phyloP scores from a whole-genome alignment of 1,139 yeast genomes.

The Debaryomycetaceae sp. region DNA sequence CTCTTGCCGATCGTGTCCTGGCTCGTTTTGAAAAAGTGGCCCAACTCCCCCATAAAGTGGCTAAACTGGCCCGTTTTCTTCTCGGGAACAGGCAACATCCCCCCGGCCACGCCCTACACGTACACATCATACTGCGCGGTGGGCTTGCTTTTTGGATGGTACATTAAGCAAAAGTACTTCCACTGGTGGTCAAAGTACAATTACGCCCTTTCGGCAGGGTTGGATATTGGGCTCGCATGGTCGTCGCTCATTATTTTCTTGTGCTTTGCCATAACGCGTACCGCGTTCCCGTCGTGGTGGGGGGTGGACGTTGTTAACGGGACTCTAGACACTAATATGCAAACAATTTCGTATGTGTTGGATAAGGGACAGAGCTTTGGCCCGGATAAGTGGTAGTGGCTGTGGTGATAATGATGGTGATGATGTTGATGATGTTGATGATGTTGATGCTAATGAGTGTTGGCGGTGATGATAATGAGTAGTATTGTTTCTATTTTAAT shows the following conservation, averaged over 20 bases:
- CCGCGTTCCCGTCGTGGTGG: constrained; percentile 44
- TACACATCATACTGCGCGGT: constrained; percentile 30
- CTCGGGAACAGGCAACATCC: constrained; percentile 37
- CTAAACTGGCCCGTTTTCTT: constrained; percentile 39
- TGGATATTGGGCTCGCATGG: constrained; percentile 47
- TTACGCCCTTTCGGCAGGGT: constrained; percentile 46
- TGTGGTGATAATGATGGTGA: too few relatives aligned
- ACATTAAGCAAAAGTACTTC: constrained; percentile 29
- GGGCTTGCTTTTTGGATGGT: constrained; percentile 23
- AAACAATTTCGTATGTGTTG: constrained; percentile 7
- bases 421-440: not conserved
- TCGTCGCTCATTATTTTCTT: constrained; percentile 39
- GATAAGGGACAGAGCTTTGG: constrained; percentile 11
- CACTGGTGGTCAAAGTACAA: constrained; percentile 62
- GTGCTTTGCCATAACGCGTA: constrained; percentile 19
- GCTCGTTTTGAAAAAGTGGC: constrained; percentile 38
- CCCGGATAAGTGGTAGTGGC: constrained; percentile 14
- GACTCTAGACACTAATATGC: constrained; percentile 8
- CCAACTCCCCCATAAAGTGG: constrained; percentile 34
- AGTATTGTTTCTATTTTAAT: not conserved
- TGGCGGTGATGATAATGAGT: not conserved
- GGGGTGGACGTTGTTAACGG: constrained; percentile 33
- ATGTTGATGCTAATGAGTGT: not conserved
- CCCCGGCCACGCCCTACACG: constrained; percentile 37
- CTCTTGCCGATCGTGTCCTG: constrained; percentile 29